These are phyloP conservation scores for Boletus edulis DNA, from an alignment of 768 basidiomycete species.

Conservation along the genomic window DNA sequence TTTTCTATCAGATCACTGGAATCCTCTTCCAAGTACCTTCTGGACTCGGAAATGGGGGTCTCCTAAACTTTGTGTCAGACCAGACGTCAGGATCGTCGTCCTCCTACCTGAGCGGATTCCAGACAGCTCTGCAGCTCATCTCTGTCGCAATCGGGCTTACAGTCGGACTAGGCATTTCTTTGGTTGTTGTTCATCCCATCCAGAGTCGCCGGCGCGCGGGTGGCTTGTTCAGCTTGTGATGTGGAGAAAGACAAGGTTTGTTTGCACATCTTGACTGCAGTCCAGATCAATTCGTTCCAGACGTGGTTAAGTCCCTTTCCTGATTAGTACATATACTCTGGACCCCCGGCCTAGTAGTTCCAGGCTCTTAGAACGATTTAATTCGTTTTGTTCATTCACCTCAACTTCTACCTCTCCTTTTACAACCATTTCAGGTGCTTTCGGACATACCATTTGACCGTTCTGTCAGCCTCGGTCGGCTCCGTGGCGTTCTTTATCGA, in stretches of 20 bases:
- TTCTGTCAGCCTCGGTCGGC: too few relatives aligned
- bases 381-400: conserved; percentile 11
- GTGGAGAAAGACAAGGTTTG: background rate
- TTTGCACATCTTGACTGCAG: background rate
- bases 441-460: too few relatives aligned
- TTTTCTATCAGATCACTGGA: conserved; percentile 52
- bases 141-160: conserved; percentile 78
- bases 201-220: conserved; percentile 55
- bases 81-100: conserved; percentile 49
- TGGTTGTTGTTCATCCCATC: conserved; percentile 64
- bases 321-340: too few relatives aligned
- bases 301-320: too few relatives aligned
- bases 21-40: conserved; percentile 86
- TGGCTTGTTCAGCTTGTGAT: conserved; percentile 60
- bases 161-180: conserved; percentile 71
- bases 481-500: too few relatives aligned
- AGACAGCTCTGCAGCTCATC: conserved; percentile 72
- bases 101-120: conserved; percentile 68
- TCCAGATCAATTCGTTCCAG: too few relatives aligned
- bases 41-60: conserved; percentile 75
- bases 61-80: conserved; percentile 65
- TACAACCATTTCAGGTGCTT: too few relatives aligned
- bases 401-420: too few relatives aligned
- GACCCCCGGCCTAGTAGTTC: too few relatives aligned
- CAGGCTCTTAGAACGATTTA: conserved; percentile 1